Evolutionary conservation across 2,329 filamentous ascomycete genomes (phyloP).

Genomic region (Diaporthe sp.): DNA sequence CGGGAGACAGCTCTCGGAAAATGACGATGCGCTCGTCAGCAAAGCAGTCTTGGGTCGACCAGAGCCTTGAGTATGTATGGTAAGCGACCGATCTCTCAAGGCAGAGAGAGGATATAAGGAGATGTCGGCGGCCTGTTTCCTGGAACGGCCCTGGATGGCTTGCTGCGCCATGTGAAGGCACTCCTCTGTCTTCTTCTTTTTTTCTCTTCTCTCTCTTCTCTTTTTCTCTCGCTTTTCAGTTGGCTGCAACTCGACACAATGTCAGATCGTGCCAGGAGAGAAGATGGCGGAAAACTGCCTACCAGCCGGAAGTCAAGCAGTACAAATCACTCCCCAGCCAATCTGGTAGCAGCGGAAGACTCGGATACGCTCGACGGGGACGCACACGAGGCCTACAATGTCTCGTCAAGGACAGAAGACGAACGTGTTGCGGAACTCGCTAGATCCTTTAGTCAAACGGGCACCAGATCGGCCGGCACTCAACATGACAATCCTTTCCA

Average conservation of each 20-base stretch:
- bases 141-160: not conserved
- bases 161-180: slow-evolving; percentile 1
- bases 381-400: not conserved
- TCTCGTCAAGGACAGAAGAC: slow-evolving; percentile 14
- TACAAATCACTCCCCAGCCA: not conserved
- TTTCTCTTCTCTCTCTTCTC: too few relatives aligned
- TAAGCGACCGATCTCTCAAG: slow-evolving; percentile 9
- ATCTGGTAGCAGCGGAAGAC: slow-evolving; percentile 18
- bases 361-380: slow-evolving; percentile 4
- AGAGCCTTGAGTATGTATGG: not conserved
- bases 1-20: slow-evolving; percentile 16
- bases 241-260: not conserved
- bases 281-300: not conserved
- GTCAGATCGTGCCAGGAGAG: slow-evolving; percentile 2
- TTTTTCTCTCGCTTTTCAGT: not conserved
- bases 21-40: not conserved
- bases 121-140: not conserved
- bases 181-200: not conserved
- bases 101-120: slow-evolving; percentile 1
- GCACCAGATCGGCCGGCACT: slow-evolving; percentile 13
- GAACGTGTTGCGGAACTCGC: slow-evolving; percentile 42
- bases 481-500: slow-evolving; percentile 47
- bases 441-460: slow-evolving; percentile 41
- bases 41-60: slow-evolving; percentile 1
- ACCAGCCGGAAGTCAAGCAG: slow-evolving; percentile 15